phyloP scores from a whole-genome alignment of 352 stramenopile genomes.

The Globisporangium parvum region DNA sequence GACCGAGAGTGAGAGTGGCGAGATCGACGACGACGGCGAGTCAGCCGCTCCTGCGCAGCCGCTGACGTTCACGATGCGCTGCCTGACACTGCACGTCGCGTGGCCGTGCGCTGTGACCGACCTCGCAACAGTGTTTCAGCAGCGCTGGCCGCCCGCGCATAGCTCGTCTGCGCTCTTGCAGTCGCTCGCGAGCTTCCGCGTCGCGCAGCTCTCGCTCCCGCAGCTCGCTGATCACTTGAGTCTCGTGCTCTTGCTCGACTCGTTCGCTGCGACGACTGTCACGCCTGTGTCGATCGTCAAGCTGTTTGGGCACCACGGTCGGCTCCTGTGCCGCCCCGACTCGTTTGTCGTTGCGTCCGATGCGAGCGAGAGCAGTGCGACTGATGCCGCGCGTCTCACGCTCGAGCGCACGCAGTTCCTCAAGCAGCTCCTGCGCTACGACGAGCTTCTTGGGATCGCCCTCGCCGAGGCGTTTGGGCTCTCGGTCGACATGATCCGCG shows the following conservation, averaged over 20 bases:
- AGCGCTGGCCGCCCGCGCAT: constrained; percentile 54
- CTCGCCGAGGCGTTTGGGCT: constrained; percentile 71
- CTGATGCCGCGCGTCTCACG: background rate
- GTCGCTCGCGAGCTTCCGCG: constrained; percentile 31
- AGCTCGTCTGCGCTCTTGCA: constrained; percentile 43
- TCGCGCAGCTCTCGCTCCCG: constrained; percentile 26
- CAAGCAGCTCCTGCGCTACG: constrained; percentile 59
- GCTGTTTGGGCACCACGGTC: constrained; percentile 45
- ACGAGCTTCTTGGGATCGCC: constrained; percentile 55
- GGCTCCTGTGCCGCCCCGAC: constrained; percentile 48
- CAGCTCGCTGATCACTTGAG: constrained; percentile 61
- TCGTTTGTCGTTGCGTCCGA: constrained; percentile 31
- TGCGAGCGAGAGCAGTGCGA: constrained; percentile 21
- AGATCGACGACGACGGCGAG: constrained; percentile 11
- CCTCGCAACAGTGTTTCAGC: constrained; percentile 34
- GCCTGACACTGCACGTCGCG: constrained; percentile 31
- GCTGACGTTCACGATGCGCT: constrained; percentile 33
- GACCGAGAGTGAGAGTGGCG: constrained; percentile 14
- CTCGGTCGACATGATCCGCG: constrained; percentile 63
- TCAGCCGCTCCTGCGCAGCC: constrained; percentile 1
- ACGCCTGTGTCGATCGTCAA: constrained; percentile 67
- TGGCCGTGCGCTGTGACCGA: constrained; percentile 49
- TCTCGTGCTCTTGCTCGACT: constrained; percentile 75
- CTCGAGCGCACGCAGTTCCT: constrained; percentile 61
- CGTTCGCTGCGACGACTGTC: constrained; percentile 63